Conservation (phyloP, 148 eudicot genomes). For the Vaccinium corymbosum region DNA sequence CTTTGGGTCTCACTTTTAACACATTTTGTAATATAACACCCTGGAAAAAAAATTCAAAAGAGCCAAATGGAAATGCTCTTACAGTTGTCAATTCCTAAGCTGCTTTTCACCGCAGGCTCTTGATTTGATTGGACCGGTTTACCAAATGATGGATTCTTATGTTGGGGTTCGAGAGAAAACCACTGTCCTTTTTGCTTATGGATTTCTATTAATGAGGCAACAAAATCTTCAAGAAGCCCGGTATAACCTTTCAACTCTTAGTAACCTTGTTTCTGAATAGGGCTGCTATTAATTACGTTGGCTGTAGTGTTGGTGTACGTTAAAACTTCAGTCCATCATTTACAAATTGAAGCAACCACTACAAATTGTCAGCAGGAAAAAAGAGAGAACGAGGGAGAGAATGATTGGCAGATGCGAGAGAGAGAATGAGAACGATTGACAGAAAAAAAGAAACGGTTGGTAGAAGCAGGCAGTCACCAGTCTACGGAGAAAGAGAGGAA, state of each 20-base stretch:
- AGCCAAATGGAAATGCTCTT: not conserved
- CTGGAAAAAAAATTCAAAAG: too few species aligned
- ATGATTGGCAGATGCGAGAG: too few species aligned
- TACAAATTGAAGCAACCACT: too few species aligned
- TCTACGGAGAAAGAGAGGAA: too few species aligned
- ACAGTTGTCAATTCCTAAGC: not conserved
- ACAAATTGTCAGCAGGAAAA: too few species aligned
- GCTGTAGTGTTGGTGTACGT: conserved; percentile 1
- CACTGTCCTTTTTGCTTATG: conserved; percentile 78
- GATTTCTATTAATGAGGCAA: conserved; percentile 89
- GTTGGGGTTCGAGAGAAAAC: conserved; percentile 93
- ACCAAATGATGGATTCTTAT: conserved; percentile 72
- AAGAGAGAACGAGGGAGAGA: too few species aligned
- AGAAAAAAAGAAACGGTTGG: too few species aligned
- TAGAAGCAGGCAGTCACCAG: too few species aligned
- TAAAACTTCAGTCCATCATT: not conserved
- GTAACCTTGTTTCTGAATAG: conserved; percentile 6
- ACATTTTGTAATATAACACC: too few species aligned
- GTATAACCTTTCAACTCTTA: conserved; percentile 32
- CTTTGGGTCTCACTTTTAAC: too few species aligned
- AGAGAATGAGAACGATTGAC: too few species aligned
- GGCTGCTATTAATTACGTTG: conserved; percentile 14
- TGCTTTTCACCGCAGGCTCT: conserved; percentile 53
- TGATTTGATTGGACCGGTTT: conserved; percentile 88
- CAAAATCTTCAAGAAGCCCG: conserved; percentile 93